These are phyloP conservation scores for Hyphopichia khmerensis DNA, from an alignment of 1,139 yeast species.

Conservation along the genomic window DNA sequence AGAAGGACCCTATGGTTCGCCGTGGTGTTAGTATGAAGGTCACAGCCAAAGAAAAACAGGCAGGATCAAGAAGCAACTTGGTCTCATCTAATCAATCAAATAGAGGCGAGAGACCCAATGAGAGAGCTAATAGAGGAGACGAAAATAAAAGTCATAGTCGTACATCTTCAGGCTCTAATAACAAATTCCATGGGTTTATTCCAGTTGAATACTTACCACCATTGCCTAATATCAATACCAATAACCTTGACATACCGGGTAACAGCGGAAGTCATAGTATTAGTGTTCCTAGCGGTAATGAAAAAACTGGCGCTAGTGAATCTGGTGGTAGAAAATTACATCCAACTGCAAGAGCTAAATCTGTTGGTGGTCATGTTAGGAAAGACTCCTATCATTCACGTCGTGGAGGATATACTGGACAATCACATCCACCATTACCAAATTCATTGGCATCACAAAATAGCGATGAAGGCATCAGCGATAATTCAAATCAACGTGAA, in stretches of 20 bases:
- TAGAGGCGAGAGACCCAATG: background rate
- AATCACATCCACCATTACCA: slow-evolving; percentile 53
- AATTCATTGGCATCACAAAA: slow-evolving; percentile 41
- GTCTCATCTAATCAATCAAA: background rate
- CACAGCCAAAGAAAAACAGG: slow-evolving; percentile 53
- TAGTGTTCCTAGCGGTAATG: background rate
- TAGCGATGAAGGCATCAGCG: slow-evolving; percentile 37
- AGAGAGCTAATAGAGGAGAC: background rate
- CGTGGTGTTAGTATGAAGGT: slow-evolving; percentile 64
- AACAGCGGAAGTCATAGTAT: background rate
- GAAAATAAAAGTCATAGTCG: slow-evolving; percentile 21
- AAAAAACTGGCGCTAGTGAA: background rate
- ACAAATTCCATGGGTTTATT: slow-evolving; percentile 40
- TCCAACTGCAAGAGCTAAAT: slow-evolving; percentile 87
- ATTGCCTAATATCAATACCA: slow-evolving; percentile 42
- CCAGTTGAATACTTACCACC: slow-evolving; percentile 52
- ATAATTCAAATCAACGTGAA: slow-evolving; percentile 20
- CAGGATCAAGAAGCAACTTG: slow-evolving; percentile 27
- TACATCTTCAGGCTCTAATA: slow-evolving; percentile 27
- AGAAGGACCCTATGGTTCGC: slow-evolving; percentile 51
- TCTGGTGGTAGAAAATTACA: slow-evolving; percentile 40
- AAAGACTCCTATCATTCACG: slow-evolving; percentile 48
- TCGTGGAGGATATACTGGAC: slow-evolving; percentile 1
- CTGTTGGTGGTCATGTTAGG: slow-evolving; percentile 75
- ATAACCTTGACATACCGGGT: slow-evolving; percentile 18